phyloP scores from a whole-genome alignment of 139 green algal species.

The Auxenochlorella pyrenoidosa region DNA sequence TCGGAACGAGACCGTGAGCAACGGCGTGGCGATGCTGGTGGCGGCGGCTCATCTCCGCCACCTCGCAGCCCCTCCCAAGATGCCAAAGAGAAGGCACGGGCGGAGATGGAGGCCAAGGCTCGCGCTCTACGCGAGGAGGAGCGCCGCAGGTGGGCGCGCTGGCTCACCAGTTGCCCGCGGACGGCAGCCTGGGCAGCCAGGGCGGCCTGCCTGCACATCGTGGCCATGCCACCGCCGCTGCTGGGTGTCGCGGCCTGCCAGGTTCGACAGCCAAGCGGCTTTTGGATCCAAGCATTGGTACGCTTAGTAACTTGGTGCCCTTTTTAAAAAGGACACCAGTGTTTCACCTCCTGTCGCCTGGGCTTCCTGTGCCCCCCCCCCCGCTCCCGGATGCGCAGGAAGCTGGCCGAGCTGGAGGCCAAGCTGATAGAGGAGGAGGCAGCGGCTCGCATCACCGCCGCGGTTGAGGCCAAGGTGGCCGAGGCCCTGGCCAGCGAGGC shows the following conservation, averaged over 20 bases:
- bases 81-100: constrained; percentile 9
- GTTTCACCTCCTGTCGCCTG: too few species aligned
- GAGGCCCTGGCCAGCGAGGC: constrained; percentile 56
- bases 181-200: too few species aligned
- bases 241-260: too few species aligned
- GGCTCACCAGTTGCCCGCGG: too few species aligned
- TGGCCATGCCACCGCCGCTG: too few species aligned
- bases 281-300: too few species aligned
- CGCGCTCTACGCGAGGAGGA: constrained; percentile 26
- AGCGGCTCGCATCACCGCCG: constrained; percentile 35
- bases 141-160: constrained; percentile 9
- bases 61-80: background rate
- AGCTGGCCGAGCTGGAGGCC: constrained; percentile 45
- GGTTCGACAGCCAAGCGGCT: too few species aligned
- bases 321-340: too few species aligned
- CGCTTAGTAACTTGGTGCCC: too few species aligned
- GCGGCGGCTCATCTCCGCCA: background rate
- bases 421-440: constrained; percentile 60
- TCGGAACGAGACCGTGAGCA: background rate
- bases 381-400: background rate
- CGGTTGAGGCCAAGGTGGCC: constrained; percentile 58
- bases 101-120: constrained; percentile 38
- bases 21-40: background rate
- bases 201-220: too few species aligned
- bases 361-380: too few species aligned